phyloP scores from a whole-genome alignment of 2,329 filamentous ascomycete species.

The Ceratocystis harringtonii region DNA sequence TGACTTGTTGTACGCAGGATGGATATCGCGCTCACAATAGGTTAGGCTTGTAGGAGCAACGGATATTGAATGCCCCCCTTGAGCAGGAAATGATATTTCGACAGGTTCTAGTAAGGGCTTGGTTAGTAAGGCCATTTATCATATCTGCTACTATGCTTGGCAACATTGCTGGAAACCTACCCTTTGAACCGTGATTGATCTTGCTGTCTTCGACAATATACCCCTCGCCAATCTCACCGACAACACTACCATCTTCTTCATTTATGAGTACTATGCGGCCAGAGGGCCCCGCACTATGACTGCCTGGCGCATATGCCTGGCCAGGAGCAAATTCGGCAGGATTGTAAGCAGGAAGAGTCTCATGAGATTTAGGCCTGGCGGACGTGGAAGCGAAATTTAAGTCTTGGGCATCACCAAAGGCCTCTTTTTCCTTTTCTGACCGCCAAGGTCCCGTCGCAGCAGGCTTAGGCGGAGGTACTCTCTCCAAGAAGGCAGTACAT shows the following conservation, averaged over 20 bases:
- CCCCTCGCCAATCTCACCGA: constrained; percentile 75
- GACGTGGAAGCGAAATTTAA: background rate
- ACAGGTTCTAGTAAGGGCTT: constrained; percentile 44
- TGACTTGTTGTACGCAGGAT: constrained; percentile 84
- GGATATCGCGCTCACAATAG: constrained; percentile 61
- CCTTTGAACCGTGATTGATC: constrained; percentile 78
- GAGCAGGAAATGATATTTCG: constrained; percentile 57
- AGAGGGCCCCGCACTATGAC: constrained; percentile 35
- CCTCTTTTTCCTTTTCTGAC: constrained; percentile 29
- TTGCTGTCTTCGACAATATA: constrained; percentile 64
- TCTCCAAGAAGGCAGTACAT: constrained; percentile 88
- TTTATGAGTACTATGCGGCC: constrained; percentile 86
- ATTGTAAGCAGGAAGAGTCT: constrained; percentile 53
- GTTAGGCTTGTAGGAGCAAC: constrained; percentile 53
- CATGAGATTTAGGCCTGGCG: constrained; percentile 22
- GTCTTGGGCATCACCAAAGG: constrained; percentile 15
- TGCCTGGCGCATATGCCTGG: constrained; percentile 56
- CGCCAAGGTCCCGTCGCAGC: constrained; percentile 21
- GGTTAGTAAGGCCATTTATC: background rate
- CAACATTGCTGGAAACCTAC: constrained; percentile 32
- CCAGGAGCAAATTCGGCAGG: constrained; percentile 67
- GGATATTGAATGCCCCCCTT: constrained; percentile 47
- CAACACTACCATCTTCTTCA: constrained; percentile 89
- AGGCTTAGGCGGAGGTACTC: constrained; percentile 47
- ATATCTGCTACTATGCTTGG: background rate